Base-by-base conservation (phyloP, 2,329 filamentous ascomycete genomes). In the Didymella pinodella region DNA sequence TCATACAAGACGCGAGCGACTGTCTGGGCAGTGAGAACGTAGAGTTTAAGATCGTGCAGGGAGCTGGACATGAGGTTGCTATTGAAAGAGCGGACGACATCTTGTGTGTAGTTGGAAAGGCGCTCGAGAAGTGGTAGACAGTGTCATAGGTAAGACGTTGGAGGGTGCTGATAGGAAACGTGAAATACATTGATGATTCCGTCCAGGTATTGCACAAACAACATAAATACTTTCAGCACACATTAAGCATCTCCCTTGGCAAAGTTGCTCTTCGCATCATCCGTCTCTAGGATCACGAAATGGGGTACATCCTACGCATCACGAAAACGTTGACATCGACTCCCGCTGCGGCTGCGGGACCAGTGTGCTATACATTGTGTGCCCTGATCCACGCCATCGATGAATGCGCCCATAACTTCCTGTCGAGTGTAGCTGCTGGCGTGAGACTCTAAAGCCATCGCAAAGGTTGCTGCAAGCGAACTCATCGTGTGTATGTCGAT, bases 41-140 rank as follows among this genome's bases (percentile, higher is more conserved):
- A 3, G 80, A 85, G 56, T 82, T 88, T 48, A 78, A 82, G 41
- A 77, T 85, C 25, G 68, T 91, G 16, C 43, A 66, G 18, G 81
- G 85, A 25, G 88, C 85, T 4, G 90, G 89, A 0, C 90, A 93
- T 71, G 90, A 92, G 68, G 79, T 92, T 59, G 87, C 87, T 0
- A 86, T 91, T 63, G 85, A 85, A 12, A 83, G 83, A 55, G 85
- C 85, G 2, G 77, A 80, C 10, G 83, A 87, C 54, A 82, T 91
- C 55, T 86, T 85, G 1, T 74, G 80, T n/a, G 75, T 77, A n/a
- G 81, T 87, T 38, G 68, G 74, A 48, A 76, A 78, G 16, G 56
- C 78, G 80, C 68, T 81, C 79, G 79, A 32, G 5, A 63, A 46
- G 31, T 61, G 58, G 58, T 54, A 26, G 53, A 5, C 22, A 43